phyloP scores from a whole-genome alignment of 2,329 filamentous ascomycete genomes.

The Sclerotinia trifoliorum region DNA sequence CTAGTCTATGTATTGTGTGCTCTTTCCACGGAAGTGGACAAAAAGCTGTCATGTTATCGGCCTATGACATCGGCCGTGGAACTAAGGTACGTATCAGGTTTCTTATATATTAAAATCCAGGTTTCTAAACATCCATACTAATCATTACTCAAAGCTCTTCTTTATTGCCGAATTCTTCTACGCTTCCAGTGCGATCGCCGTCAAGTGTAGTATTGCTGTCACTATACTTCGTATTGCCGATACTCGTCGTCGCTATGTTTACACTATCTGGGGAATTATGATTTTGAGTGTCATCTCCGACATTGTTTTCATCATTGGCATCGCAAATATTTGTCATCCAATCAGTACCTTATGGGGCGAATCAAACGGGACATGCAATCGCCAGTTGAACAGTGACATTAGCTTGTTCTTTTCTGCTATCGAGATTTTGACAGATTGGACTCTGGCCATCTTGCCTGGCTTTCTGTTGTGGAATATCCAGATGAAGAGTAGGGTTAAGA shows the following conservation, averaged over 20 bases:
- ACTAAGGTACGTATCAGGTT: constrained; percentile 29
- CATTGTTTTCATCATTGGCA: constrained; percentile 37
- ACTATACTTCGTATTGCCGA: constrained; percentile 40
- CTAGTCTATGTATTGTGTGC: constrained; percentile 33
- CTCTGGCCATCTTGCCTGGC: constrained; percentile 43
- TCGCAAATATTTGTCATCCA: constrained; percentile 40
- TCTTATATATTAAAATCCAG: not conserved
- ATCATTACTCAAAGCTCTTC: constrained; percentile 37
- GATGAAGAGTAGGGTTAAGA: constrained; percentile 43
- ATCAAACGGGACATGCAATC: constrained; percentile 35
- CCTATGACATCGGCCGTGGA: constrained; percentile 28
- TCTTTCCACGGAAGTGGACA: constrained; percentile 38
- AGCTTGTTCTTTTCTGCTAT: constrained; percentile 42
- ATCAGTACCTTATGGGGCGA: constrained; percentile 40
- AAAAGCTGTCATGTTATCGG: constrained; percentile 25
- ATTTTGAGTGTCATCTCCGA: constrained; percentile 30
- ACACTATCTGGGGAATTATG: constrained; percentile 36
- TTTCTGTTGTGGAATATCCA: constrained; percentile 45
- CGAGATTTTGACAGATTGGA: constrained; percentile 45
- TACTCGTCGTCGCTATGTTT: constrained; percentile 36
- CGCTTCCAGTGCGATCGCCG: constrained; percentile 37
- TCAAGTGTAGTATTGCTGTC: constrained; percentile 40
- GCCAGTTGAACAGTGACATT: constrained; percentile 37
- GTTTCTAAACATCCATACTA: constrained; percentile 3
- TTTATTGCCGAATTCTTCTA: constrained; percentile 45